Conservation (phyloP, 345 rosid species). For the Lenwebbia sp. region DNA sequence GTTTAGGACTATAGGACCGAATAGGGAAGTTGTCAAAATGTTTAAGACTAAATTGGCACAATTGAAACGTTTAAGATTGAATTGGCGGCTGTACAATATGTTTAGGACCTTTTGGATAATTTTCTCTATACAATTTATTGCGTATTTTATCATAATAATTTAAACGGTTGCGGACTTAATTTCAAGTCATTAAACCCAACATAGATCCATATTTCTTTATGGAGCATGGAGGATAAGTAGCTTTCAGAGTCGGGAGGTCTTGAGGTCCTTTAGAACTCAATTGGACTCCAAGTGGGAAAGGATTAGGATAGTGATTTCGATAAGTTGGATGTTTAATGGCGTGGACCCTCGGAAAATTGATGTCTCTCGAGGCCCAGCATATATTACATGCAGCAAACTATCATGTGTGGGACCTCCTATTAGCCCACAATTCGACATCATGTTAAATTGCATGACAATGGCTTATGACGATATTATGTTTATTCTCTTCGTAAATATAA, state of each 20-base stretch:
- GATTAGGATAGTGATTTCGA: neutral
- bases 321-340: neutral
- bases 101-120: no score
- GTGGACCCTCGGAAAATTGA: neutral
- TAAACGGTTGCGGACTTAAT: neutral
- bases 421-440: neutral
- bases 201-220: neutral
- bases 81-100: no score
- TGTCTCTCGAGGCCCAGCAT: neutral
- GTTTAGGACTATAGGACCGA: no score
- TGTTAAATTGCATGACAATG: neutral
- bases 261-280: neutral
- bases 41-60: no score
- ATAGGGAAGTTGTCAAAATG: no score
- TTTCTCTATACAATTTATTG: fast-evolving
- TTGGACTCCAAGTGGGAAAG: neutral
- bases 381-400: neutral
- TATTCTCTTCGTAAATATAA: neutral
- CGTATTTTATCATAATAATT: neutral
- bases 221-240: neutral
- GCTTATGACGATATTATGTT: neutral
- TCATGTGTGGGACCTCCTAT: neutral
- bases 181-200: neutral
- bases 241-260: neutral
- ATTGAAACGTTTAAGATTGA: no score